A percentile compares a stretch with the other conserved stretches of the same genome.
Evolutionary conservation across 306 rosid genomes (phyloP).

Genomic region (Prunus salicina): DNA sequence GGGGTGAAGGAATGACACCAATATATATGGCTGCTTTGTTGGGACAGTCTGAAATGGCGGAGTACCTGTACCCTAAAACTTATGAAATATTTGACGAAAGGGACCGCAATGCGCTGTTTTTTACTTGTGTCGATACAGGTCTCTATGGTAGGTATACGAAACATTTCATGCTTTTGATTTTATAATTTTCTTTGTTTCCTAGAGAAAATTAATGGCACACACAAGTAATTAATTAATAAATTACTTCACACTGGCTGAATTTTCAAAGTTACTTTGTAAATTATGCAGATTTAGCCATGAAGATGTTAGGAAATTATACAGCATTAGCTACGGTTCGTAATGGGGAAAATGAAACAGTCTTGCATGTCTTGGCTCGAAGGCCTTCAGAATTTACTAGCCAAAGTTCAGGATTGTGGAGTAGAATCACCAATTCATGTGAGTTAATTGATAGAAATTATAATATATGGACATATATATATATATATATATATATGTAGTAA

Average conservation of each 20-base stretch:
- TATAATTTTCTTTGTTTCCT: not conserved
- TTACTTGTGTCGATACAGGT: not conserved
- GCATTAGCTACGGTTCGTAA: not conserved
- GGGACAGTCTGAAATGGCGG: constrained; percentile 2
- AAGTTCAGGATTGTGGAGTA: constrained; percentile 7
- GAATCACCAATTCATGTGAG: constrained; percentile 11
- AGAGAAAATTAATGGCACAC: too few species aligned
- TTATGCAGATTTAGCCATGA: constrained; percentile 15
- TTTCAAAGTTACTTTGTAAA: not conserved
- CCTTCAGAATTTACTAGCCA: not conserved
- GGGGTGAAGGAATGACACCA: not conserved
- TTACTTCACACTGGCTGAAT: too few species aligned
- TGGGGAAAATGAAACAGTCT: not conserved
- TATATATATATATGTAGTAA: too few species aligned
- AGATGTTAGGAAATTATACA: not conserved
- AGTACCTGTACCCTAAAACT: not conserved
- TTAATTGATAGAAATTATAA: not conserved
- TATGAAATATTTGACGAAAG: not conserved
- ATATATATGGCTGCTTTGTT: constrained; percentile 6
- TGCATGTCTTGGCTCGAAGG: constrained; percentile 27
- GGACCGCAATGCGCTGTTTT: not conserved
- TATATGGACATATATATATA: not conserved
- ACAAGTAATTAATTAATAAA: too few species aligned
- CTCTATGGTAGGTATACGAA: constrained; percentile 1
- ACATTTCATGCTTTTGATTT: not conserved